Conservation (phyloP, 2,329 filamentous ascomycete genomes). For the Clonostachys solani region DNA sequence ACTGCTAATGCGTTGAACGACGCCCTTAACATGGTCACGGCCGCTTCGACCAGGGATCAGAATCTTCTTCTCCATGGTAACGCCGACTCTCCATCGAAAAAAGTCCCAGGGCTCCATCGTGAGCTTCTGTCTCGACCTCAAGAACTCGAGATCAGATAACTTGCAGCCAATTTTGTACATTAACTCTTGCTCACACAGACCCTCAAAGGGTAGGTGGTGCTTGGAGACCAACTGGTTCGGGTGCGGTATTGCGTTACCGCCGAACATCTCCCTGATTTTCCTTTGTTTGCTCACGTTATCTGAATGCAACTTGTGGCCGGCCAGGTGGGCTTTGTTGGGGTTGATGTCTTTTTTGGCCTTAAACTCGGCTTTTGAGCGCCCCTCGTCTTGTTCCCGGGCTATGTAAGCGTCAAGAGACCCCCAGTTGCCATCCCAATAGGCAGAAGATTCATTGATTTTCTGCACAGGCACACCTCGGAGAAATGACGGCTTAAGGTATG, state of each 20-base stretch:
- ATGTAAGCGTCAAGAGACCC: conserved; percentile 19
- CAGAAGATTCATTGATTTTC: conserved; percentile 16
- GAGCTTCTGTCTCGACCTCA: conserved; percentile 15
- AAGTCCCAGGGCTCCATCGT: conserved; percentile 31
- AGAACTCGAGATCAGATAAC: conserved; percentile 19
- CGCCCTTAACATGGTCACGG: background rate
- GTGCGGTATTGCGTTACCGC: conserved; percentile 11
- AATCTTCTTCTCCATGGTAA: conserved; percentile 5
- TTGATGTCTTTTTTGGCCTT: background rate
- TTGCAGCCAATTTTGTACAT: conserved; percentile 29
- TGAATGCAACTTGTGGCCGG: conserved; percentile 13
- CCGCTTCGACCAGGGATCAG: background rate
- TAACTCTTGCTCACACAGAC: conserved; percentile 24
- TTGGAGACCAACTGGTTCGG: conserved; percentile 30
- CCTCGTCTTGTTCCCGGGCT: conserved; percentile 12
- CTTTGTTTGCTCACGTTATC: conserved; percentile 25
- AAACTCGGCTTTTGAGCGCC: conserved; percentile 7
- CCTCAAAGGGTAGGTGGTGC: conserved; percentile 18
- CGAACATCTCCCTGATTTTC: conserved; percentile 27
- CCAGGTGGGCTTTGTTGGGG: background rate
- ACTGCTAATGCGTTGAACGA: conserved; percentile 7
- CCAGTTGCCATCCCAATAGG: conserved; percentile 24
- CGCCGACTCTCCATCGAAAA: conserved; percentile 24
- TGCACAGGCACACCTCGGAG: conserved; percentile 17
- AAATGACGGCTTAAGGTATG: conserved; percentile 13